These are phyloP conservation scores for Phaeodactylum tricornutum DNA, from an alignment of 108 stramenopile species.

Conservation along the genomic window DNA sequence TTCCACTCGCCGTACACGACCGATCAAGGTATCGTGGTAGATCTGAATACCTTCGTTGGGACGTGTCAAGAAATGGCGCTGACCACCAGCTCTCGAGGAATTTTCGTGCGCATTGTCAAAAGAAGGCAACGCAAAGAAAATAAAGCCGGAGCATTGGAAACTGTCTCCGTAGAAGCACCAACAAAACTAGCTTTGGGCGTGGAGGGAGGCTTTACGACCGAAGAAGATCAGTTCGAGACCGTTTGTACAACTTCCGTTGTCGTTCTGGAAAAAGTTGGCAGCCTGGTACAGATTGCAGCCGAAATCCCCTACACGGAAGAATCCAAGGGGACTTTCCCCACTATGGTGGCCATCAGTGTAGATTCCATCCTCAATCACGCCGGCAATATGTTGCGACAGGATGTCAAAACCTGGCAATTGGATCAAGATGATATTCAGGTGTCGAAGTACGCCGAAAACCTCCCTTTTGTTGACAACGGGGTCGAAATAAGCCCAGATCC, in stretches of 20 bases:
- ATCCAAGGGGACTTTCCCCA: conserved; percentile 47
- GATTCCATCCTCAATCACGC: conserved; percentile 87
- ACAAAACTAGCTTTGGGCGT: conserved; percentile 90
- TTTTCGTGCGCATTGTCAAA: conserved; percentile 74
- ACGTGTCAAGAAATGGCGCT: conserved; percentile 58
- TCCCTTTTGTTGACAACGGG: conserved; percentile 79
- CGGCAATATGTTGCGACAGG: conserved; percentile 71
- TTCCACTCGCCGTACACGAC: conserved; percentile 82
- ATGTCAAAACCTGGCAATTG: conserved; percentile 65
- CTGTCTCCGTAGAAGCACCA: conserved; percentile 5
- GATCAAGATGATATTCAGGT: conserved; percentile 66
- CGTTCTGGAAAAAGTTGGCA: conserved; percentile 28
- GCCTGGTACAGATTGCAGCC: conserved; percentile 10
- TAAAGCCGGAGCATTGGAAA: background rate
- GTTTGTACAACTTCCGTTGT: conserved; percentile 71
- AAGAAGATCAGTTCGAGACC: conserved; percentile 67
- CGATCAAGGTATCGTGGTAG: conserved; percentile 58
- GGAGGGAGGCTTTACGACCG: conserved; percentile 88
- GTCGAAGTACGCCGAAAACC: conserved; percentile 44
- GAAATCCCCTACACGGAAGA: conserved; percentile 52
- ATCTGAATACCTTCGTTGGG: conserved; percentile 79
- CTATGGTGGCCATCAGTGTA: conserved; percentile 43
- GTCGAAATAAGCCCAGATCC: conserved; percentile 55
- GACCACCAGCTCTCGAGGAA: conserved; percentile 19
- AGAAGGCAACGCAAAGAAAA: conserved; percentile 27